Percentiles rank a stretch among this genome's conserved stretches.
phyloP scores from a whole-genome alignment of 169 alveolate genomes.

The Cryptosporidium tyzzeri region DNA sequence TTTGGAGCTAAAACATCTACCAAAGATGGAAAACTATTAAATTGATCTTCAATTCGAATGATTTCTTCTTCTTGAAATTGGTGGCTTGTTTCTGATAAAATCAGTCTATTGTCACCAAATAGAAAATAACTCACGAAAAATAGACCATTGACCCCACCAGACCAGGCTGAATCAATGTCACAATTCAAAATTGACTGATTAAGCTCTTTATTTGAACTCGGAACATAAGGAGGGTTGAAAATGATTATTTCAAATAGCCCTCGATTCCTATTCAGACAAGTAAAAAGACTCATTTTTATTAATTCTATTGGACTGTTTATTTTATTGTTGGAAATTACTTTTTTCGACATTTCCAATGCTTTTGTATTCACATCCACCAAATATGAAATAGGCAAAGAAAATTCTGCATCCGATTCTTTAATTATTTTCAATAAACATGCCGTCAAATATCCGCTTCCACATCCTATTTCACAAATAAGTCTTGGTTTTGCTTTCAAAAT shows the following conservation, averaged over 20 bases:
- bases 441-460: conserved; percentile 68
- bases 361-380: conserved; percentile 47
- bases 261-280: neutral
- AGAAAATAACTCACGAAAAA: conserved; percentile 33
- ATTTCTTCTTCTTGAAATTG: neutral
- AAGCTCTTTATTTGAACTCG: conserved; percentile 33
- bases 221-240: conserved; percentile 74
- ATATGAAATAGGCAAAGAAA: conserved; percentile 19
- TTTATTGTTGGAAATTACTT: neutral
- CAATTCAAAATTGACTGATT: neutral
- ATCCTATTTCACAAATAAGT: conserved; percentile 59
- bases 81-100: neutral
- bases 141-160: conserved; percentile 65
- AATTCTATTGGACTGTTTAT: neutral
- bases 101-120: conserved; percentile 36
- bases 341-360: conserved; percentile 49
- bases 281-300: conserved; percentile 30
- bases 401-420: neutral
- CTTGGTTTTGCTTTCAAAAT: conserved; percentile 25
- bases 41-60: conserved; percentile 6
- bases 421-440: conserved; percentile 12
- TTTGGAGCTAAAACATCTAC: conserved; percentile 9
- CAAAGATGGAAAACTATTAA: neutral
- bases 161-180: conserved; percentile 48
- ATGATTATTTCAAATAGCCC: conserved; percentile 33